These are phyloP conservation scores for Picochlorum sp. DNA, from an alignment of 139 green algal species.

Conservation along the genomic window DNA sequence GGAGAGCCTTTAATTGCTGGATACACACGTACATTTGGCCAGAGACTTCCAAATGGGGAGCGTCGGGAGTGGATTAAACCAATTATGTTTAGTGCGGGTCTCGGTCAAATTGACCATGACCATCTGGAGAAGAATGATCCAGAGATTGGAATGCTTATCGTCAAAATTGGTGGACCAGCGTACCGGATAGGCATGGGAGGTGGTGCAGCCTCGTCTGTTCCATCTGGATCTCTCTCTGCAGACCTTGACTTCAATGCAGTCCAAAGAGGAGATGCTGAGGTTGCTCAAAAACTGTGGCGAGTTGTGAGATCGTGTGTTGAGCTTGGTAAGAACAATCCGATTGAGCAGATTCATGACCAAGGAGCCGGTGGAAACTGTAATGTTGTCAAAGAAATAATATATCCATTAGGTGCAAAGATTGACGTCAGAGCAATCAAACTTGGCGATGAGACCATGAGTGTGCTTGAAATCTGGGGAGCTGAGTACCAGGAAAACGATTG, in stretches of 20 bases:
- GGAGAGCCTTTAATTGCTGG: constrained; percentile 92
- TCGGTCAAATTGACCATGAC: constrained; percentile 85
- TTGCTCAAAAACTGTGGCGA: constrained; percentile 97
- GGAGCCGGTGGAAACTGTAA: constrained; percentile 99
- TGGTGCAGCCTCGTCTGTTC: constrained; percentile 79
- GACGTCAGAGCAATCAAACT: constrained; percentile 85
- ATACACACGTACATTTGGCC: constrained; percentile 90
- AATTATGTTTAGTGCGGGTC: constrained; percentile 96
- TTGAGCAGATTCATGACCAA: constrained; percentile 84
- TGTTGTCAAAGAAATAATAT: constrained; percentile 99
- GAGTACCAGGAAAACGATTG: constrained; percentile 99
- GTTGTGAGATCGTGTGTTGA: constrained; percentile 94
- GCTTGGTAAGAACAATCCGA: constrained; percentile 86
- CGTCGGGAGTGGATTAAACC: constrained; percentile 97
- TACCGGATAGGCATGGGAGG: constrained; percentile 99
- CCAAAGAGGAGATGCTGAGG: constrained; percentile 92
- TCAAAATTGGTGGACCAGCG: constrained; percentile 96
- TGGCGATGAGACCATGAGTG: constrained; percentile 91
- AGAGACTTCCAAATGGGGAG: constrained; percentile 74
- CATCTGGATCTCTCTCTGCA: constrained; percentile 56
- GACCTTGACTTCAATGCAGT: constrained; percentile 99
- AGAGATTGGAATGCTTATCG: constrained; percentile 89
- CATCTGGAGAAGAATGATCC: constrained; percentile 63
- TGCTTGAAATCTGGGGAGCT: constrained; percentile 98
- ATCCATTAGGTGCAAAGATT: constrained; percentile 89